A percentile compares a stretch with the other conserved stretches of the same genome.
Evolutionary conservation across 257 asterid genomes (phyloP).

Genomic region (Solanum boliviense): DNA sequence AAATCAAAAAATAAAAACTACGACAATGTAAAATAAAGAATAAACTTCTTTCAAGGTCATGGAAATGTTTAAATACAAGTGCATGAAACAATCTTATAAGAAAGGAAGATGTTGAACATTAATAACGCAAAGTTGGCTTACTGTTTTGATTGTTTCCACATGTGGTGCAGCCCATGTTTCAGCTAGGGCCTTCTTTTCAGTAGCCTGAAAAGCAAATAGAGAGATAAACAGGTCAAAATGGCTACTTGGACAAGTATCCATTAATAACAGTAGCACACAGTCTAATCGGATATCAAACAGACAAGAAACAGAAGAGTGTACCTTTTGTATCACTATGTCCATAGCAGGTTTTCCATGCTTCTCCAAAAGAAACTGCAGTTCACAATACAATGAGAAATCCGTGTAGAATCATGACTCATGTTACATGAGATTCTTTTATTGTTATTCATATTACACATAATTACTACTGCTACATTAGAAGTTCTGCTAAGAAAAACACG

Average conservation of each 20-base stretch:
- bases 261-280: not conserved
- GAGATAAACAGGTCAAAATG: not conserved
- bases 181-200: conserved; percentile 68
- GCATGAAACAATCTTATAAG: not conserved
- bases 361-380: conserved; percentile 44
- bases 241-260: not conserved
- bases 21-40: not conserved
- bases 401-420: not conserved
- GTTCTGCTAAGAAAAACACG: not conserved
- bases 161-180: conserved; percentile 89
- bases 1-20: not conserved
- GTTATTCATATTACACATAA: not conserved
- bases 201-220: conserved; percentile 31
- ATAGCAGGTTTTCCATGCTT: conserved; percentile 79
- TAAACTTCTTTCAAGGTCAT: not conserved
- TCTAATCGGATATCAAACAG: not conserved
- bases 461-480: not conserved
- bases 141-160: conserved; percentile 57
- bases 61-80: not conserved
- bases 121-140: conserved; percentile 21
- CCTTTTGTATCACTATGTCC: conserved; percentile 54
- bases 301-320: conserved; percentile 10
- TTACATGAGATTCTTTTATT: not conserved
- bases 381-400: not conserved
- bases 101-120: not conserved